A percentile compares a stretch with the other conserved stretches of the same genome.
These are phyloP conservation scores for Botrytis paeoniae DNA, from an alignment of 2,329 filamentous ascomycete genomes.

Conservation along the genomic window DNA sequence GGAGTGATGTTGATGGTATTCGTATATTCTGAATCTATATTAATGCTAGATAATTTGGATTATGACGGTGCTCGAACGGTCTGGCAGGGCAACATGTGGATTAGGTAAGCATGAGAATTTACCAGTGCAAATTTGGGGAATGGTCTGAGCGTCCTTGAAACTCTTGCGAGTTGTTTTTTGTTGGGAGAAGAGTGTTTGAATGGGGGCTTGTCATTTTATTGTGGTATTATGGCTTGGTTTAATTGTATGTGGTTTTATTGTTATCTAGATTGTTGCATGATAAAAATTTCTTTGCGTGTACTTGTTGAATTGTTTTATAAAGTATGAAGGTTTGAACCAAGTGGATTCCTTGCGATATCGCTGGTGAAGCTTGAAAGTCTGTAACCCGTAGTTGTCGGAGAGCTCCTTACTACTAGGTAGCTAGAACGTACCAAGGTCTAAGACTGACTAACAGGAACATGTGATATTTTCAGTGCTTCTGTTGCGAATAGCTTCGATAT, in stretches of 20 bases:
- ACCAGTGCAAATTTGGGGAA: background rate
- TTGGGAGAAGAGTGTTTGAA: background rate
- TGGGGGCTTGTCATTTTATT: background rate
- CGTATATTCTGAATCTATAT: background rate
- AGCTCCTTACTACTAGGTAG: background rate
- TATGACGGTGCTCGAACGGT: background rate
- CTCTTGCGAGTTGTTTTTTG: background rate
- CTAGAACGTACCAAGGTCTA: background rate
- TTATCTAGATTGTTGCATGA: background rate
- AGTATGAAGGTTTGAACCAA: background rate
- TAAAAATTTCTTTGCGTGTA: background rate
- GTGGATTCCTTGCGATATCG: background rate
- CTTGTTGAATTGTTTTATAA: background rate
- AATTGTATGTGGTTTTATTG: background rate
- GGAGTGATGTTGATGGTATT: background rate
- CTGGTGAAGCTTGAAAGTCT: background rate
- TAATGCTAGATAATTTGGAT: background rate
- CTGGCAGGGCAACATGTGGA: constrained; percentile 9
- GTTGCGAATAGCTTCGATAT: constrained; percentile 1
- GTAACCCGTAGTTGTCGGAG: background rate
- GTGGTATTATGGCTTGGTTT: background rate
- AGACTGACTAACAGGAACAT: background rate
- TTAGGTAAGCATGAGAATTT: background rate
- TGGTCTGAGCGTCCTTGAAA: background rate
- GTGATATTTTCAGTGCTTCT: background rate